Base-by-base conservation (phyloP, 371 early-diverging fungal genomes). In the Mycotypha africana region DNA sequence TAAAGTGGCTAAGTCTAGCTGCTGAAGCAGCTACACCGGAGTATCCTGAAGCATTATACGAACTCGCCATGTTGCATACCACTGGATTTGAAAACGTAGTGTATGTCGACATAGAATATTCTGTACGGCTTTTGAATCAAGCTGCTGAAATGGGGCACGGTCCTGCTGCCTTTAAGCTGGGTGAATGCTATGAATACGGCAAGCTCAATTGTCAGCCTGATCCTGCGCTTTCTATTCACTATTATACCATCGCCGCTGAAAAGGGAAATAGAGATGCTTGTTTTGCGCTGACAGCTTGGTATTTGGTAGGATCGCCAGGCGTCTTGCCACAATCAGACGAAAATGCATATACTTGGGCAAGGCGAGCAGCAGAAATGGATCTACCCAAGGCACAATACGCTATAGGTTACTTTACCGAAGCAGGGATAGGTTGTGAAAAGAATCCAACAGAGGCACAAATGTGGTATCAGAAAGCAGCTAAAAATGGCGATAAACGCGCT, bases 341-440 rank as follows among this genome's bases (percentile, higher is more conserved):
- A 16, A 79, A 88, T 51, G 95, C 98, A 11, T 95, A 88, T 65
- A 60, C 81, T 36, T 93, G 93, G 87, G 91, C 91, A 17, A 72
- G 78, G 34, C 81, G 82, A 39, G 92, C 97, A 7, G 61, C 68
- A 25, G 81, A 82, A 41, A 78, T 84, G 60, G 84, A 85, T 1
- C 47, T 92, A n/a, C 80, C 93, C 16, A 88, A 89, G 58, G 98
- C 98, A 2, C 89, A 93, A 63, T 95, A 89, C 61, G 85, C 93
- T 14, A 84, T 97, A 60, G 97, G 93, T 4, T 92, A 95, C 59
- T 94, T 89, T 67, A 74, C 81, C 42, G 96, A 97, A 60, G 72
- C 84, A 47, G 96, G 94, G 9, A 58, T 85, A 23, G 92, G 91
- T 11, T 75, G 85, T 2, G 72, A 73, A 26, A 62, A 71, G 56